Conservation (phyloP, 371 early-diverging fungal species). For the Circinella minor region DNA sequence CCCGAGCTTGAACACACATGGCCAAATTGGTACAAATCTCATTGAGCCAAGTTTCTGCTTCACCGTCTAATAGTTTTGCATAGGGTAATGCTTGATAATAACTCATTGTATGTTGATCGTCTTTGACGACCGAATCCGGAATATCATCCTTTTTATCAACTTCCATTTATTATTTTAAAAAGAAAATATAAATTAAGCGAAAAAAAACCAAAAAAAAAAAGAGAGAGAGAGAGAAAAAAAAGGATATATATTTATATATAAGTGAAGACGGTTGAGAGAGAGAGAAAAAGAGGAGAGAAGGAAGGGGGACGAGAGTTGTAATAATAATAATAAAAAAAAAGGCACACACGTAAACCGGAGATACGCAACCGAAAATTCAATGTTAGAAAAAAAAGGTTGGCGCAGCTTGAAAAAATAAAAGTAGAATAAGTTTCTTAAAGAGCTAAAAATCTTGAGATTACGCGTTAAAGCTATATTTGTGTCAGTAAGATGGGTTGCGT, state of each 20-base stretch:
- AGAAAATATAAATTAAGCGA: neutral
- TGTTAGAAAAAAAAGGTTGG: neutral
- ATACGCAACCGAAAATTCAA: neutral
- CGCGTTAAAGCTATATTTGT: too few relatives aligned
- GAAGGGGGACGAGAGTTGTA: too few relatives aligned
- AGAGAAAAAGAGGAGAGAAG: too few relatives aligned
- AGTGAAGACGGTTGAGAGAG: too few relatives aligned
- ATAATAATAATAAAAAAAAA: neutral
- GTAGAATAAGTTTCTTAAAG: too few relatives aligned
- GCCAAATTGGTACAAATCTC: constrained; percentile 59
- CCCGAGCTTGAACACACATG: constrained; percentile 56
- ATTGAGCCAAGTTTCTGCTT: constrained; percentile 60
- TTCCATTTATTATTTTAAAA: neutral
- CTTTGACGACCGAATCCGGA: constrained; percentile 41
- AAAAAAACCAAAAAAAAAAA: neutral
- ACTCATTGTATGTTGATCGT: constrained; percentile 51
- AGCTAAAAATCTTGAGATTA: too few relatives aligned
- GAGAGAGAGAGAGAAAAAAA: neutral
- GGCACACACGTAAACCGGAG: too few relatives aligned
- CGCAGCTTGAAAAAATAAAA: neutral
- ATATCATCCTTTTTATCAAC: constrained; percentile 12
- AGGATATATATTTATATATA: neutral
- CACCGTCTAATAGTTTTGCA: constrained; percentile 50
- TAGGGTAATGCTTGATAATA: constrained; percentile 61
- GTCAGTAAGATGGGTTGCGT: too few relatives aligned